phyloP scores from a whole-genome alignment of 345 rosid species.

The Toxicodendron radicans region DNA sequence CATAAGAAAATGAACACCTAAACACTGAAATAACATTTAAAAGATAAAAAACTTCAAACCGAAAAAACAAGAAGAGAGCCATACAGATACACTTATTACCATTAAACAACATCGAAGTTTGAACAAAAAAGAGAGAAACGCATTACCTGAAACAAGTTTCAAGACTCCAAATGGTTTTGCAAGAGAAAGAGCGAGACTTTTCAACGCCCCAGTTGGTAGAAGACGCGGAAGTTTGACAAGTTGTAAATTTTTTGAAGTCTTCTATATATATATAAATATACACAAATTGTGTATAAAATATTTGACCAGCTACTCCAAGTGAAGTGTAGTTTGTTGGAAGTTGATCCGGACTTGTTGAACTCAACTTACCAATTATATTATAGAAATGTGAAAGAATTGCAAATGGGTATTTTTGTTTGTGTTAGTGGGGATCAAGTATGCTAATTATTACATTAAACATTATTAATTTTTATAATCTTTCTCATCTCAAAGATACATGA shows the following conservation, averaged over 20 bases:
- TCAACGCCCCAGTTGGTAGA: not conserved
- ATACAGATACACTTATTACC: not conserved
- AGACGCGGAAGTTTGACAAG: not conserved
- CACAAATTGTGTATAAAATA: too few species aligned
- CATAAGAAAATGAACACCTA: not conserved
- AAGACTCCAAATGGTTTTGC: too few species aligned
- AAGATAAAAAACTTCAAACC: not conserved
- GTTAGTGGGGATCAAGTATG: too few species aligned
- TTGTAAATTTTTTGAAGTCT: too few species aligned
- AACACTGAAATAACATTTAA: not conserved
- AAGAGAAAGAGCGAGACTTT: not conserved
- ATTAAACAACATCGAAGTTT: not conserved
- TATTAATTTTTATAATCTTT: too few species aligned
- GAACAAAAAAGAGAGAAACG: not conserved
- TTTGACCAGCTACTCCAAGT: not conserved
- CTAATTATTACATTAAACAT: too few species aligned
- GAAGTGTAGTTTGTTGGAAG: not conserved
- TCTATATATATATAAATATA: too few species aligned
- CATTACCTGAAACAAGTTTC: conserved; percentile 6
- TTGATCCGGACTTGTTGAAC: not conserved
- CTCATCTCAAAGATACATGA: too few species aligned
- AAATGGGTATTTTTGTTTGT: too few species aligned
- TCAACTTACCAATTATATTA: not conserved
- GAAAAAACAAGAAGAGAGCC: not conserved
- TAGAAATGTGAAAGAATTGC: too few species aligned